phyloP scores from a whole-genome alignment of 1,139 yeast genomes.

The Diutina rugosa region DNA sequence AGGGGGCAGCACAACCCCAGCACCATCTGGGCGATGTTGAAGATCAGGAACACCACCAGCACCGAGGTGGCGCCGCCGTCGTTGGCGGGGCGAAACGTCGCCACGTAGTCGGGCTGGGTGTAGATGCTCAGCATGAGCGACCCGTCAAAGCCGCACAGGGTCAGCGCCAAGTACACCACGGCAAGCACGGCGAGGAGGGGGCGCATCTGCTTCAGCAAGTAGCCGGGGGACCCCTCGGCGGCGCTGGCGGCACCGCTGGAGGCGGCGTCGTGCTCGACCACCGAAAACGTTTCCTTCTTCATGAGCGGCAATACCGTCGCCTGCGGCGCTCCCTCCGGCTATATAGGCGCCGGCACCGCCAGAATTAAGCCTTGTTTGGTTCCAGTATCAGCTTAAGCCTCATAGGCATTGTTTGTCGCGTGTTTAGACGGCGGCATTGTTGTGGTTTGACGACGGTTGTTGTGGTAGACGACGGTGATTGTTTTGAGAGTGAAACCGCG shows the following conservation, averaged over 20 bases:
- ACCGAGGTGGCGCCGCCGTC: conserved; percentile 6
- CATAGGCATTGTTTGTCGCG: too few species aligned
- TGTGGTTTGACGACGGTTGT: too few species aligned
- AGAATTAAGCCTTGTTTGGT: too few species aligned
- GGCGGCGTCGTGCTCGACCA: neutral
- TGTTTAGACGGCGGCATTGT: too few species aligned
- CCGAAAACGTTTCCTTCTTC: neutral
- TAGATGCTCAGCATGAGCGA: conserved; percentile 9
- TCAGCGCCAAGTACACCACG: conserved; percentile 7
- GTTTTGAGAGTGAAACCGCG: too few species aligned
- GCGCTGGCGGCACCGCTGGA: neutral
- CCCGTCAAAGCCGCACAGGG: conserved; percentile 12
- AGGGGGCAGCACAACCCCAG: conserved; percentile 6
- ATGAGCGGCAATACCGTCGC: neutral
- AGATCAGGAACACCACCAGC: conserved; percentile 11
- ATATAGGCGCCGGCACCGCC: too few species aligned
- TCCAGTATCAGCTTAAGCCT: too few species aligned
- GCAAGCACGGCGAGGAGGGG: conserved; percentile 6
- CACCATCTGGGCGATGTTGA: conserved; percentile 10
- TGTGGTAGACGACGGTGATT: too few species aligned
- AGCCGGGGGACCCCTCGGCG: neutral
- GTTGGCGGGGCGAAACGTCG: conserved; percentile 8
- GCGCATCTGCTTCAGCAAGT: conserved; percentile 1
- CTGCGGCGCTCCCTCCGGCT: neutral
- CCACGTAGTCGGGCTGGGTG: conserved; percentile 9